Evolutionary conservation across 257 asterid species (phyloP).

Genomic region (Solanum chmielewskii): DNA sequence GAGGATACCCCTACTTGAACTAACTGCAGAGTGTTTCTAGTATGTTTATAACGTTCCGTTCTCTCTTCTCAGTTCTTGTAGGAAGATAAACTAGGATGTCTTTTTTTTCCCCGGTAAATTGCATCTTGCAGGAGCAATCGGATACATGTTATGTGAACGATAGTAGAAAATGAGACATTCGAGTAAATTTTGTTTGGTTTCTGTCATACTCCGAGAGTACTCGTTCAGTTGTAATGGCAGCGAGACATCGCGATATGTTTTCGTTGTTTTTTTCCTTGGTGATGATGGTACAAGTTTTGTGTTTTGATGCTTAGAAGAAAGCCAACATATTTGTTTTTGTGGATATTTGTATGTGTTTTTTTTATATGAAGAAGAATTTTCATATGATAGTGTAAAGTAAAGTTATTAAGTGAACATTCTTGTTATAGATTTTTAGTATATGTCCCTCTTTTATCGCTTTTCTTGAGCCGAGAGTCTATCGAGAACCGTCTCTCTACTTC

Average conservation of each 20-base stretch:
- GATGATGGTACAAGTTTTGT: neutral
- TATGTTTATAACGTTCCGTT: neutral
- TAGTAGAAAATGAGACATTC: neutral
- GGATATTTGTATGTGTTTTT: neutral
- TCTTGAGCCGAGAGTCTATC: neutral
- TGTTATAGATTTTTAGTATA: neutral
- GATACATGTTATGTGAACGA: neutral
- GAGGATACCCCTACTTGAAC: constrained; percentile 9
- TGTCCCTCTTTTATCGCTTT: neutral
- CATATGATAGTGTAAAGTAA: neutral
- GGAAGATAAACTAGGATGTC: neutral
- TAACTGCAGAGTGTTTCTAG: neutral
- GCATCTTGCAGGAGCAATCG: neutral
- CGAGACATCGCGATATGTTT: neutral
- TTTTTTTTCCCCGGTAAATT: neutral
- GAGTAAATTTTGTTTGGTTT: neutral
- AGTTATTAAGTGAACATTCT: neutral
- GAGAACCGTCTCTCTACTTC: no score
- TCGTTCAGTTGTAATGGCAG: neutral
- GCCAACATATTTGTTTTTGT: neutral
- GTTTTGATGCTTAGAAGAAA: neutral
- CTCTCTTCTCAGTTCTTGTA: neutral
- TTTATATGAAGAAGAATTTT: neutral
- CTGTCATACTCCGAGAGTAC: neutral
- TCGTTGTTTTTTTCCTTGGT: neutral